phyloP scores from a whole-genome alignment of 768 basidiomycete species.

The Grammothele lineata region DNA sequence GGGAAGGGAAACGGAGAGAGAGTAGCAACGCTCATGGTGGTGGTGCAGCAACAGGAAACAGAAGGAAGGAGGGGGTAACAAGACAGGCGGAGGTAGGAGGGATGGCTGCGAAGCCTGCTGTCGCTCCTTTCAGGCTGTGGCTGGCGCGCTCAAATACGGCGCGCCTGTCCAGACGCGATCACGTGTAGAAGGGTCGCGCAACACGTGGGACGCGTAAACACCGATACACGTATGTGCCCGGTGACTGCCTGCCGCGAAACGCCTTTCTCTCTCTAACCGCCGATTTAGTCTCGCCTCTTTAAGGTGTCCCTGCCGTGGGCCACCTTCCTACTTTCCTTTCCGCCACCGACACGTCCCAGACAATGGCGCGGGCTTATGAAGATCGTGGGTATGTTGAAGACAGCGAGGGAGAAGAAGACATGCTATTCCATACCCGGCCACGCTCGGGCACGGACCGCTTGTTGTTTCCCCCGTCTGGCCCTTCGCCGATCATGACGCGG shows the following conservation, averaged over 20 bases:
- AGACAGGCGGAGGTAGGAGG: not conserved
- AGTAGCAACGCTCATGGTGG: constrained; percentile 3
- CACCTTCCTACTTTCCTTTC: too few species aligned
- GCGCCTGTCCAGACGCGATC: constrained; percentile 13
- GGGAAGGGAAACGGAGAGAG: constrained; percentile 28
- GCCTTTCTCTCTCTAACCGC: too few species aligned
- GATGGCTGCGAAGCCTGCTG: not conserved
- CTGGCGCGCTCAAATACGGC: constrained; percentile 1
- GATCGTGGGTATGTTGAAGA: constrained; percentile 14
- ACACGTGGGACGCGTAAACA: constrained; percentile 12
- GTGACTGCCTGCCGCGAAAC: too few species aligned
- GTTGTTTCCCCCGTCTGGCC: too few species aligned
- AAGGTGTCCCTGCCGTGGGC: too few species aligned
- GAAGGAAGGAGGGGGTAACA: not conserved
- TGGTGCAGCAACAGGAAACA: not conserved
- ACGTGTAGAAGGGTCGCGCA: constrained; percentile 8
- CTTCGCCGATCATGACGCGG: too few species aligned
- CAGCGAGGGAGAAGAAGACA: constrained; percentile 16
- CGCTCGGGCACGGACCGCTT: too few species aligned
- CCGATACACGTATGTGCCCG: not conserved
- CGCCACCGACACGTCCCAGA: constrained; percentile 4
- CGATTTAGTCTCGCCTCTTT: too few species aligned
- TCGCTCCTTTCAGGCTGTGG: not conserved
- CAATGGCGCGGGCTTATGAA: not conserved
- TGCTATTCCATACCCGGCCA: too few species aligned